Percentiles rank a stretch among this genome's conserved stretches.
phyloP scores from a whole-genome alignment of 352 stramenopile species.

The Halophytophthora polymorphica region DNA sequence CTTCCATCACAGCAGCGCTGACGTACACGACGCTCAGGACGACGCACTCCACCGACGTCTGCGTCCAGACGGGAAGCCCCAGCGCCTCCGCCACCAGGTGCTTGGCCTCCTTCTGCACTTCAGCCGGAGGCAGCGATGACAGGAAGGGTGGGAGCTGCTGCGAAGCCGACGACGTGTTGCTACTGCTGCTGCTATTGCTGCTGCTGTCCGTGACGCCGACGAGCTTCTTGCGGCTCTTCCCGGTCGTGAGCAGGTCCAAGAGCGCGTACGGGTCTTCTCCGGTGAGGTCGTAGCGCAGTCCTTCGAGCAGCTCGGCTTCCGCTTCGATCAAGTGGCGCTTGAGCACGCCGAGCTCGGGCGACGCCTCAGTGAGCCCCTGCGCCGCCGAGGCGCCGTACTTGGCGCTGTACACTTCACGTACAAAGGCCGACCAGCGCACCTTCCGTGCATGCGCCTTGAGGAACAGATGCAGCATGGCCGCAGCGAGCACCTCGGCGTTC shows the following conservation, averaged over 20 bases:
- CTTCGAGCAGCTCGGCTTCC: conserved; percentile 66
- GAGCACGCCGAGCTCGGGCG: conserved; percentile 46
- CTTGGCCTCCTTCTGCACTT: conserved; percentile 69
- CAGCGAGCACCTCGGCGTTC: conserved; percentile 65
- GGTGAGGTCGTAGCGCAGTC: conserved; percentile 71
- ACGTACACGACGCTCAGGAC: conserved; percentile 70
- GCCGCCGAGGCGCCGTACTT: conserved; percentile 32
- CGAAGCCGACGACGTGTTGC: not conserved
- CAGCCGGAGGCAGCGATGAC: conserved; percentile 26
- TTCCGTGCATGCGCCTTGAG: conserved; percentile 68
- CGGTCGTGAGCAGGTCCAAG: conserved; percentile 61
- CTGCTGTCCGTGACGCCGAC: conserved; percentile 13
- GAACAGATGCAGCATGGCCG: conserved; percentile 70
- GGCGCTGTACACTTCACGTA: conserved; percentile 67
- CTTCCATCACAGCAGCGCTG: conserved; percentile 48
- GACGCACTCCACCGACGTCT: conserved; percentile 57
- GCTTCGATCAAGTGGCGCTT: conserved; percentile 58
- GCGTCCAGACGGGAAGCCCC: conserved; percentile 60
- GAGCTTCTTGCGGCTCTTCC: conserved; percentile 42
- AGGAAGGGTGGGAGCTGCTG: conserved; percentile 15
- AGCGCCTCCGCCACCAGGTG: conserved; percentile 55
- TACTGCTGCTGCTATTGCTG: too few species aligned
- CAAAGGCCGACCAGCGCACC: conserved; percentile 58
- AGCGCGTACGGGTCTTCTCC: conserved; percentile 66
- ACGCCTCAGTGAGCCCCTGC: conserved; percentile 24